phyloP scores from a whole-genome alignment of 1,284 basidiomycete genomes.

The Anthracocystis panici-leucophaei region DNA sequence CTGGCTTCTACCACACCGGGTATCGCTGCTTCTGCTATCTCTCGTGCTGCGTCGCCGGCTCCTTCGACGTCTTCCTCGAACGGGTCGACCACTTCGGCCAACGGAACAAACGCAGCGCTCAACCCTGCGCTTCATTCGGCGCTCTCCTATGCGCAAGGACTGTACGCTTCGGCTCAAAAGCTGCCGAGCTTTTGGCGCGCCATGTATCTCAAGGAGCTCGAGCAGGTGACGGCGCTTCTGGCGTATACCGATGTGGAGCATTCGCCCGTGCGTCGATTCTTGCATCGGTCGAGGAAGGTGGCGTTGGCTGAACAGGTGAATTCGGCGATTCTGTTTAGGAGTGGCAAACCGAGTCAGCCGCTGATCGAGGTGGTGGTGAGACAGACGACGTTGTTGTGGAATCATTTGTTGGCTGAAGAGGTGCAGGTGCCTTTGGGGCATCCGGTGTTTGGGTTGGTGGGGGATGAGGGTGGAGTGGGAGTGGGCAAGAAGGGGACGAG shows the following conservation, averaged over 20 bases:
- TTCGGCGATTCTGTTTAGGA: conserved; percentile 77
- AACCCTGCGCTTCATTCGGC: conserved; percentile 57
- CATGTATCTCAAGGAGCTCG: conserved; percentile 78
- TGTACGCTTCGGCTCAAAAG: conserved; percentile 56
- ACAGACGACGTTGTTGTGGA: conserved; percentile 59
- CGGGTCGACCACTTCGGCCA: conserved; percentile 48
- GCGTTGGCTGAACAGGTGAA: conserved; percentile 87
- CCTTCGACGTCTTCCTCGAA: conserved; percentile 52
- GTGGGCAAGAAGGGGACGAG: conserved; percentile 38
- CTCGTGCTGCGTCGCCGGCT: conserved; percentile 56
- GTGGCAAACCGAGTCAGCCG: conserved; percentile 60
- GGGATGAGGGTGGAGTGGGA: conserved; percentile 1
- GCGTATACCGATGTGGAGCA: conserved; percentile 81
- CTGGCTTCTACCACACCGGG: conserved; percentile 44
- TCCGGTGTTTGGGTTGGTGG: conserved; percentile 37
- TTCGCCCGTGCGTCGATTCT: conserved; percentile 77
- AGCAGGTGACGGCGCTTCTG: conserved; percentile 79
- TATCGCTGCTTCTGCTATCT: conserved; percentile 47
- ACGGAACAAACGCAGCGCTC: conserved; percentile 25
- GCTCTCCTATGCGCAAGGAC: conserved; percentile 51
- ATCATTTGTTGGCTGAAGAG: conserved; percentile 42
- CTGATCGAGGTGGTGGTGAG: conserved; percentile 62
- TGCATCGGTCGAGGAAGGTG: conserved; percentile 79
- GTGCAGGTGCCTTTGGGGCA: conserved; percentile 41
- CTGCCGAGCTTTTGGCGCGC: conserved; percentile 64